Evolutionary conservation across 257 asterid species (phyloP).

Genomic region (Voacanga thouarsii): DNA sequence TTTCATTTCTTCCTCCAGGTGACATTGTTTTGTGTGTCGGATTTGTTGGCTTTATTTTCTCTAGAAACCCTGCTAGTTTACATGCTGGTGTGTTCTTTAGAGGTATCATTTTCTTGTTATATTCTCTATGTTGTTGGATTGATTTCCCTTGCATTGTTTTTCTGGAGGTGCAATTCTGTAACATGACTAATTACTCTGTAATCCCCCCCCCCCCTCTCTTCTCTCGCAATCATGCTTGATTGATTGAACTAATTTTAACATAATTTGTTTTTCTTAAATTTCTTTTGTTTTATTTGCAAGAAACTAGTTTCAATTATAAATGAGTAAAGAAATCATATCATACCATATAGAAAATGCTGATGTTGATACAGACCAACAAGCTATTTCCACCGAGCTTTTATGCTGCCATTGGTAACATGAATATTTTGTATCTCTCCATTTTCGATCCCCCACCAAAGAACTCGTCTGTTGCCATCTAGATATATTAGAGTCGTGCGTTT

Average conservation of each 20-base stretch:
- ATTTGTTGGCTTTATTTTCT: conserved; percentile 64
- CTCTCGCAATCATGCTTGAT: neutral
- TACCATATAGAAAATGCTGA: conserved; percentile 3
- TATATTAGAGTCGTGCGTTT: too few relatives aligned
- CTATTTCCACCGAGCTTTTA: conserved; percentile 64
- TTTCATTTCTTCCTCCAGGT: conserved; percentile 43
- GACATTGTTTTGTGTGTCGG: conserved; percentile 83
- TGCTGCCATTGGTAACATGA: conserved; percentile 55
- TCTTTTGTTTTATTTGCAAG: neutral
- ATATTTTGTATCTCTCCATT: too few relatives aligned
- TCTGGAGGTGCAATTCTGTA: neutral
- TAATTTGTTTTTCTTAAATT: neutral
- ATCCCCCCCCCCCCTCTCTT: neutral
- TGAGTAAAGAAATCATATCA: neutral
- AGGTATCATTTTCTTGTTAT: conserved; percentile 29
- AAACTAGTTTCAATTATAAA: neutral
- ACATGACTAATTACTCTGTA: neutral
- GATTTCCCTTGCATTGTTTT: neutral
- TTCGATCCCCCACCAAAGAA: too few relatives aligned
- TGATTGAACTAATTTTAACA: neutral
- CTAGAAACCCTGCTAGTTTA: conserved; percentile 55
- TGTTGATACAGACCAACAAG: conserved; percentile 43
- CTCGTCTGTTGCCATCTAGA: too few relatives aligned
- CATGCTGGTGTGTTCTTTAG: conserved; percentile 67
- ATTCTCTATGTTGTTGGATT: neutral